Evolutionary conservation across 1,284 basidiomycete genomes (phyloP), one percentile per base, ranked within the genome.

Genomic region (Sanghuangporus sanghuang): DNA sequence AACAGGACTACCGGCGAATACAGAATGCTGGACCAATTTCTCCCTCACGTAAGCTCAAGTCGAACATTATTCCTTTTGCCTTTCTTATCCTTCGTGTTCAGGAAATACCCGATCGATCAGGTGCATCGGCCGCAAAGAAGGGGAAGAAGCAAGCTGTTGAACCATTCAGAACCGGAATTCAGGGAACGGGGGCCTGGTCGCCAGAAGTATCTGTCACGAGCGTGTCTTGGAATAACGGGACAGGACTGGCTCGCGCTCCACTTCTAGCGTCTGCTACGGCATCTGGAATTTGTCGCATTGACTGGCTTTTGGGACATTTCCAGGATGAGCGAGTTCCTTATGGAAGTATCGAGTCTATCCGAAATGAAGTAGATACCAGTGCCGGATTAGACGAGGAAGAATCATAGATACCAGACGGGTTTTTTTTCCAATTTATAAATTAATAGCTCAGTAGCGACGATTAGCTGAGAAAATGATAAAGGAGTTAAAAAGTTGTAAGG

Each of bases 271-370:
- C 86, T 23, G 89, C 86, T 0, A 92, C 88, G 3, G 92, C 85
- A 2, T 86, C 86, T n/a, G 95, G 95, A 0, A 74, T 97, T 16
- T 94, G 91, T 69, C 78, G 95, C 54, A 80, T 98, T 4, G 95
- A 97, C 70, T 84, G 85, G 70, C 69, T 95, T 18, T 74, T 80
- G 69, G 92, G 92, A 12, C 75, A 84, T 65, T 92, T 85, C 82
- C 76, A 83, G 59, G 82, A 79, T 52, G 85, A 82, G 50, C 80
- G 77, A 67, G 73, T 85, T 11, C 88, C 89, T 3, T 92, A 90
- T 74, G 77, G 78, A 38, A 78, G 81, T 49, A 72, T 84, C 18
- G 73, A 78, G 62, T 74, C 73, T 5, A 79, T 82, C 66, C 73
- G 82, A 36, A 57, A 60, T 14, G 67, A 68, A 38, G 56, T 64